These are phyloP conservation scores for Globisporangium okanoganense DNA, from an alignment of 352 stramenopile species.

Conservation along the genomic window DNA sequence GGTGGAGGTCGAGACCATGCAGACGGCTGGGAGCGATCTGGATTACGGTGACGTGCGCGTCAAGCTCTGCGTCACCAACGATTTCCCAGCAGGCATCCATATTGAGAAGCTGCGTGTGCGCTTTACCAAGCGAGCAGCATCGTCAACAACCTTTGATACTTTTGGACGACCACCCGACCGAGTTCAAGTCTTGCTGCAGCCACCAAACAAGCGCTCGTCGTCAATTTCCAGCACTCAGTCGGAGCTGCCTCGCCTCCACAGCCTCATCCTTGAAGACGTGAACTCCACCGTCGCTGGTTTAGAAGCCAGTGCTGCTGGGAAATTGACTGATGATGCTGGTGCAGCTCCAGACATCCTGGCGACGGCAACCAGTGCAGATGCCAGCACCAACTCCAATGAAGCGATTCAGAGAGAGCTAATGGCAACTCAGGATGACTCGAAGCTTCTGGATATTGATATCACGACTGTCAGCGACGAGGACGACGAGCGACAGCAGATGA, in stretches of 20 bases:
- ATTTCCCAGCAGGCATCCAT: slow-evolving; percentile 53
- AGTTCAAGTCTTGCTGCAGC: background rate
- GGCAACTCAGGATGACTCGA: background rate
- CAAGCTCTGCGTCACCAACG: slow-evolving; percentile 46
- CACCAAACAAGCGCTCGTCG: background rate
- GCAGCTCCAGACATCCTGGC: background rate
- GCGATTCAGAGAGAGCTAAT: background rate
- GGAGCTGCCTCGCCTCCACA: slow-evolving; percentile 15
- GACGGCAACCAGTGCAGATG: background rate
- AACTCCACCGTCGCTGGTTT: background rate
- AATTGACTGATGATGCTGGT: background rate
- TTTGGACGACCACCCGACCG: too few relatives aligned
- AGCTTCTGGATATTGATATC: slow-evolving; percentile 1
- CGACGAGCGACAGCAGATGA: background rate
- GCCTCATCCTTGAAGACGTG: slow-evolving; percentile 17
- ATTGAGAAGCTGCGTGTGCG: slow-evolving; percentile 49
- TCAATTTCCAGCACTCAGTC: background rate
- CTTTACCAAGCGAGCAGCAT: slow-evolving; percentile 21
- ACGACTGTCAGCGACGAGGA: background rate
- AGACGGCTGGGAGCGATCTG: slow-evolving; percentile 30
- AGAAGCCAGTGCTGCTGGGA: background rate
- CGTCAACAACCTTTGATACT: too few relatives aligned
- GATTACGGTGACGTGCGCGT: slow-evolving; percentile 60
- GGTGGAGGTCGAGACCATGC: slow-evolving; percentile 52
- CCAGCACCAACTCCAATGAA: background rate